phyloP scores from a whole-genome alignment of 2,329 filamentous ascomycete genomes.

The Talaromyces sp. region DNA sequence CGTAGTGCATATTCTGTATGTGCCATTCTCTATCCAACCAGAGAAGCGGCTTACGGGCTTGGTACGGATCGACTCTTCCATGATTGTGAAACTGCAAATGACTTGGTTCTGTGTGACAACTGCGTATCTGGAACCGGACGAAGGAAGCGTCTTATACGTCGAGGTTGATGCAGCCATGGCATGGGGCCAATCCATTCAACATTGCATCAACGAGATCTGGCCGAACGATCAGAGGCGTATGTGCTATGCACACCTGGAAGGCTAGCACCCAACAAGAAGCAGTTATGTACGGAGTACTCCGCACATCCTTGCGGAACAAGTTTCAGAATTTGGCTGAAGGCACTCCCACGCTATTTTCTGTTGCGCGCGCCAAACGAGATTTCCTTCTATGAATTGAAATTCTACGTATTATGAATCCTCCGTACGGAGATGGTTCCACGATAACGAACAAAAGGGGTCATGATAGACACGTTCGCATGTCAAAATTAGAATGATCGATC shows the following conservation, averaged over 20 bases:
- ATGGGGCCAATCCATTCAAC: not conserved
- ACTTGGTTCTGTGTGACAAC: not conserved
- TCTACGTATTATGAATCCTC: not conserved
- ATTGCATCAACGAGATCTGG: constrained; percentile 7
- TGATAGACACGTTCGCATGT: constrained; percentile 7
- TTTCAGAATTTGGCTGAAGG: not conserved
- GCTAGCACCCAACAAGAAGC: not conserved
- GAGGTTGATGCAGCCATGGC: not conserved
- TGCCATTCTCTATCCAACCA: not conserved
- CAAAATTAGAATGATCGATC: not conserved
- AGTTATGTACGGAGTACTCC: too few relatives aligned
- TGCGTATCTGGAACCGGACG: not conserved
- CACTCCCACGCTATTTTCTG: constrained; percentile 2
- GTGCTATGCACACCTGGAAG: constrained; percentile 4
- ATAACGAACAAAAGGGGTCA: not conserved
- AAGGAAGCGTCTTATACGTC: not conserved
- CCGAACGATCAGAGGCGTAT: constrained; percentile 1
- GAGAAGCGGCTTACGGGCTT: not conserved
- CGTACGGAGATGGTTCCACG: not conserved
- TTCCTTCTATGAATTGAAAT: not conserved
- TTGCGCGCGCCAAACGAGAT: constrained; percentile 6
- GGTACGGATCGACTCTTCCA: not conserved
- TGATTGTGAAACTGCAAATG: not conserved
- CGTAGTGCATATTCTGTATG: constrained; percentile 7
- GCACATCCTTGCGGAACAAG: constrained; percentile 8